Evolutionary conservation across 2,329 filamentous ascomycete species (phyloP).

Genomic region (Pleomassaria siparia): DNA sequence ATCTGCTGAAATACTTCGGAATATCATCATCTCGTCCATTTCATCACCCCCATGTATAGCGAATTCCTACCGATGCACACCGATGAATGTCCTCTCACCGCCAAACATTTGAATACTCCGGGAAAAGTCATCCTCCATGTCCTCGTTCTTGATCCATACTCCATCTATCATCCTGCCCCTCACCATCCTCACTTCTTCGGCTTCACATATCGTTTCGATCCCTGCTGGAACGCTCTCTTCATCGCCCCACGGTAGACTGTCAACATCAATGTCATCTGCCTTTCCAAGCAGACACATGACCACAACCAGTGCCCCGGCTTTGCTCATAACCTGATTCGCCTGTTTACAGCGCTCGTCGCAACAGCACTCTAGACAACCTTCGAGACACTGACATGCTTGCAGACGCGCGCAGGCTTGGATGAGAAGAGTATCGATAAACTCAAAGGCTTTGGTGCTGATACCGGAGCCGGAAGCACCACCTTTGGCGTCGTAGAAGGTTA

Average conservation of each 20-base stretch:
- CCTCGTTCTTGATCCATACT: constrained; percentile 43
- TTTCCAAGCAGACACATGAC: constrained; percentile 73
- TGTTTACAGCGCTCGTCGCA: constrained; percentile 82
- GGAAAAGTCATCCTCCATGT: constrained; percentile 36
- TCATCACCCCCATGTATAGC: no score
- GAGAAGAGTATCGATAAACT: constrained; percentile 81
- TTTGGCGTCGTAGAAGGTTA: constrained; percentile 95
- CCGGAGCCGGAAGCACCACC: constrained; percentile 81
- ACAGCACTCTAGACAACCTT: constrained; percentile 89
- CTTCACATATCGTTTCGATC: constrained; percentile 79
- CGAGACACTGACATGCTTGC: constrained; percentile 71
- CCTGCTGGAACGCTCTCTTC: constrained; percentile 69
- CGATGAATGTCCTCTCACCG: constrained; percentile 37
- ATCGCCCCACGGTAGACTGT: constrained; percentile 81
- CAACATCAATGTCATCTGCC: constrained; percentile 76
- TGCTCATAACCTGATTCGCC: constrained; percentile 89
- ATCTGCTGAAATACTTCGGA: no score
- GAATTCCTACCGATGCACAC: constrained; percentile 29
- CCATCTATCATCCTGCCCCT: constrained; percentile 45
- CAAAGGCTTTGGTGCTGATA: constrained; percentile 90
- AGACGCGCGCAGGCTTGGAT: constrained; percentile 75
- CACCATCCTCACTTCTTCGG: constrained; percentile 63
- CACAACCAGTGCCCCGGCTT: constrained; percentile 81
- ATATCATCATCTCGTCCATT: no score
- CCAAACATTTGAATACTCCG: constrained; percentile 37